Evolutionary conservation across 305 asterid genomes (phyloP), one percentile per base, ranked within the genome.

Genomic region (Fraxinus sp.): DNA sequence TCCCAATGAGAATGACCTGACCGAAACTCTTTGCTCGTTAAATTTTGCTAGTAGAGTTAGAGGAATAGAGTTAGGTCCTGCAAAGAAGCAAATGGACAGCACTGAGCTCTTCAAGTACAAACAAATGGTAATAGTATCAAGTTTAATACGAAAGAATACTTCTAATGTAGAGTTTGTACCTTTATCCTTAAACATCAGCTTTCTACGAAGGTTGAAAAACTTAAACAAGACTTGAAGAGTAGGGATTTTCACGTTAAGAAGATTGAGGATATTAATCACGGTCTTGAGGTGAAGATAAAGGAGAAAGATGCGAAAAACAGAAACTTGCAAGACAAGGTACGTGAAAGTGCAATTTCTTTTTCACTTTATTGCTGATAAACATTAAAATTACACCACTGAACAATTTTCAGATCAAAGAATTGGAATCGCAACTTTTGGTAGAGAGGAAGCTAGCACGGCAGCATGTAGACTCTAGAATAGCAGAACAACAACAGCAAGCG

Each of bases 21-120:
- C 93, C n/a, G 99, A 97, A 89, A 94, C 97, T 79, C 90, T 93
- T 86, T 93, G 99, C 94, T 97, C 99, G 9, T 86, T 97, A 5
- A 94, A 93, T 85, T 97, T 97, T 84, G 99, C 98, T 6, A 97
- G 97, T 85, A 83, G 99, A 87, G 98, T 95, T 82, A 91, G 98
- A 30, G 98, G 98, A 33, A 92, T 97, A 73, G 99, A 97, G 88
- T 83, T 97, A 78, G 99, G 98, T 52, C 96, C 98, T 72, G 98
- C 98, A 79, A 97, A 93, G 93, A 97, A 89, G 92, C 98, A 97
- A 83, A 86, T 90, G 86, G 97, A 95, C 90, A 93, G 85, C 88
- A 80, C 88, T 14, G 98, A 97, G 92, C 89, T 93, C 62, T 85
- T 92, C 84, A 95, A 89, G 87, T 86, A 89, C 92, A 96, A 92